phyloP scores from a whole-genome alignment of 768 basidiomycete species.

The Termitomyces titanicus region DNA sequence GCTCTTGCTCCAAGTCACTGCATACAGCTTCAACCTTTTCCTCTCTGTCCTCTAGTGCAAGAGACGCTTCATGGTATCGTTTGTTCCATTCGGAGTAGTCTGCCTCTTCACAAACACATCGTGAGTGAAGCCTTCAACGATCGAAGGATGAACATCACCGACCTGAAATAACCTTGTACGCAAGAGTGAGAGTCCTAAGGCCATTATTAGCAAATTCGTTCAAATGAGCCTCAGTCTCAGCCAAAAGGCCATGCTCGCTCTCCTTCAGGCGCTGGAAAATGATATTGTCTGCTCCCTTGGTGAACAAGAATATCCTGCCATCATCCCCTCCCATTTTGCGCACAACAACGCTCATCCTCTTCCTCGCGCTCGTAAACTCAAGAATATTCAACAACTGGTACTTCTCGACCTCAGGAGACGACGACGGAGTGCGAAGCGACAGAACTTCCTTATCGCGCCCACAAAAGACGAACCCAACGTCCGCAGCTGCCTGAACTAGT shows the following conservation, averaged over 20 bases:
- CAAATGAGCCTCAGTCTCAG: conserved; percentile 76
- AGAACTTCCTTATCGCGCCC: conserved; percentile 84
- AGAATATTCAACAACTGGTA: conserved; percentile 90
- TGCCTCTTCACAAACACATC: conserved; percentile 42
- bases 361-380: conserved; percentile 90
- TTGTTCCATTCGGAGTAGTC: conserved; percentile 80
- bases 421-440: conserved; percentile 72
- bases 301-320: conserved; percentile 62
- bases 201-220: conserved; percentile 84
- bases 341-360: conserved; percentile 92
- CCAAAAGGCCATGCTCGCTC: conserved; percentile 63
- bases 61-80: conserved; percentile 76
- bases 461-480: conserved; percentile 89
- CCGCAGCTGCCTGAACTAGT: conserved; percentile 93
- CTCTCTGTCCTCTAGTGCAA: conserved; percentile 79
- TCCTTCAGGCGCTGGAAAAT: conserved; percentile 83
- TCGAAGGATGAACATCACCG: conserved; percentile 15
- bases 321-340: conserved; percentile 64
- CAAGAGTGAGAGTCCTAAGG: conserved; percentile 87
- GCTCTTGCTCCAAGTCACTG: conserved; percentile 75
- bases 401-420: conserved; percentile 51
- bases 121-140: neutral
- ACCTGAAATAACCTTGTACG: conserved; percentile 80
- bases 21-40: conserved; percentile 73
- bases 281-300: conserved; percentile 94